Evolutionary conservation across 768 basidiomycete genomes (phyloP).

Genomic region (Podaxis rugospora): DNA sequence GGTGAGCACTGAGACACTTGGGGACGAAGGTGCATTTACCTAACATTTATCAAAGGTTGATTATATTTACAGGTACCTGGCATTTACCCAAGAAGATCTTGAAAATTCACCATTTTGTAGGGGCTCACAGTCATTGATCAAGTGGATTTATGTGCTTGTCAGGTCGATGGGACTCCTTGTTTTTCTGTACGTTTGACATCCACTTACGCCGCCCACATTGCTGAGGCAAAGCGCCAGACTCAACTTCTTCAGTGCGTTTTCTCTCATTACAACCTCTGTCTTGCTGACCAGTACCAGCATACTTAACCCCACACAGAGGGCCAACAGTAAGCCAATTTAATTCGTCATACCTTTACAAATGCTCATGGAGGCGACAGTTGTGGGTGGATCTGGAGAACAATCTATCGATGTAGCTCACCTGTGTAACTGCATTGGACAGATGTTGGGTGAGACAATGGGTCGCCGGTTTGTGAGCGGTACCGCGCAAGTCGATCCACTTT

Average conservation of each 20-base stretch:
- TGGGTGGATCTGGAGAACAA: background rate
- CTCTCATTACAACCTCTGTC: background rate
- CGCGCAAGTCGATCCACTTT: background rate
- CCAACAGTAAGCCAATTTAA: background rate
- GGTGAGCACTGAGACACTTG: background rate
- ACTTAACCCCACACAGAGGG: background rate
- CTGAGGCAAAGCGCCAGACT: background rate
- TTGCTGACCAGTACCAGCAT: background rate
- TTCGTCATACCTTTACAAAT: background rate
- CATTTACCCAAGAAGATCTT: background rate
- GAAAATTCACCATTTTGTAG: background rate
- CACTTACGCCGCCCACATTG: background rate
- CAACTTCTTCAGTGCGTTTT: background rate
- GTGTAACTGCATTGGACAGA: background rate
- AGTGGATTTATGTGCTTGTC: conserved; percentile 4
- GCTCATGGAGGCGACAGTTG: background rate
- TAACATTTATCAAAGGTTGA: background rate
- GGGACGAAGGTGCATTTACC: background rate
- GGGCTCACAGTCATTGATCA: background rate
- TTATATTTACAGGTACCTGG: background rate
- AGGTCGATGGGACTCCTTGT: background rate
- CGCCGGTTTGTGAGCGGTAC: background rate
- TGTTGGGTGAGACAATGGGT: conserved; percentile 5
- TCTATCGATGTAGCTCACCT: background rate
- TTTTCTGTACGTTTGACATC: background rate